phyloP scores from a whole-genome alignment of 768 basidiomycete genomes.

The Podaxis mareebaensis region DNA sequence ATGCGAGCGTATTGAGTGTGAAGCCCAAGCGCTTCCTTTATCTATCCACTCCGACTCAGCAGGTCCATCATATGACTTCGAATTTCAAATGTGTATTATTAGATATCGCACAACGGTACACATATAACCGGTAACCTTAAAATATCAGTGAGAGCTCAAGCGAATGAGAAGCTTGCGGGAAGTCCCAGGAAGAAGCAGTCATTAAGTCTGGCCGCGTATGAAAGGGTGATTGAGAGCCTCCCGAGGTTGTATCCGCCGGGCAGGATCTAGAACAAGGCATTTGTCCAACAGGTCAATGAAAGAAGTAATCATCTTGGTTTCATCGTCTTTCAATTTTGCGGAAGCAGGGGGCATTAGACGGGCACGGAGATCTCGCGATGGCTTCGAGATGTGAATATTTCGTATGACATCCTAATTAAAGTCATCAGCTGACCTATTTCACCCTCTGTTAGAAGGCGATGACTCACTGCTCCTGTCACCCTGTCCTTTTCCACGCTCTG shows the following conservation, averaged over 20 bases:
- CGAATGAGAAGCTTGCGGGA: background rate
- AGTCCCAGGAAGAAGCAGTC: background rate
- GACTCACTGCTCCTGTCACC: constrained; percentile 78
- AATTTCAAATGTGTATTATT: background rate
- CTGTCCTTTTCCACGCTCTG: constrained; percentile 81
- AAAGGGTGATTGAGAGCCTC: constrained; percentile 90
- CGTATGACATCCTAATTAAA: constrained; percentile 68
- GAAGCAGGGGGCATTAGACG: constrained; percentile 80
- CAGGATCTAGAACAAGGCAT: constrained; percentile 85
- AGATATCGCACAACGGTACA: constrained; percentile 8
- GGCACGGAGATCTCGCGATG: constrained; percentile 76
- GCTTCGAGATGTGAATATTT: constrained; percentile 82
- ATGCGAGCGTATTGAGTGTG: background rate
- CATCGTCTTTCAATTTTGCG: constrained; percentile 85
- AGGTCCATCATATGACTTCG: background rate
- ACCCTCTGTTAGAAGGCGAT: constrained; percentile 8
- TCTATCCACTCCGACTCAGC: background rate
- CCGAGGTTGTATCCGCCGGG: constrained; percentile 82
- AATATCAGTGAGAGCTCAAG: background rate
- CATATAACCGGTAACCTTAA: background rate
- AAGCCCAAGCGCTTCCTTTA: background rate
- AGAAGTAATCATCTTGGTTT: constrained; percentile 71
- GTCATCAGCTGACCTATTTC: constrained; percentile 21
- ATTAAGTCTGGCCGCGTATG: constrained; percentile 46
- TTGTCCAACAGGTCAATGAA: constrained; percentile 93